Percentiles rank a stretch among this genome's conserved stretches.
phyloP scores from a whole-genome alignment of 805 yeast species.

The Candida loeiensis region DNA sequence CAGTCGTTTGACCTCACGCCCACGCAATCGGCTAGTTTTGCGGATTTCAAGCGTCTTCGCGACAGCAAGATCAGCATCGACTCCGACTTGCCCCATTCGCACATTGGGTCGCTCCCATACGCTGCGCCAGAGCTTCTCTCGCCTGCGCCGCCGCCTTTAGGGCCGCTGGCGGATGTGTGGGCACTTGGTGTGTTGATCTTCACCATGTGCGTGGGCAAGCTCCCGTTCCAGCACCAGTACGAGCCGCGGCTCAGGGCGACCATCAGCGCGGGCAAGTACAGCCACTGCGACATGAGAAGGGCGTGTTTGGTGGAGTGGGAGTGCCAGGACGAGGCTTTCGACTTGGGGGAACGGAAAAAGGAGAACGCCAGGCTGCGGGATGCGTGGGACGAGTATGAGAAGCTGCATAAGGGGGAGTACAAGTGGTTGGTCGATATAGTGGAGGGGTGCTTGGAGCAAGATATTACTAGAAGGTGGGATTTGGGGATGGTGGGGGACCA shows the following conservation, averaged over 20 bases:
- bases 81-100: slow-evolving; percentile 54
- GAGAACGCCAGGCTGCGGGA: slow-evolving; percentile 8
- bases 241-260: slow-evolving; percentile 74
- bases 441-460: slow-evolving; percentile 51
- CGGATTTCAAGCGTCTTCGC: slow-evolving; percentile 9
- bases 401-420: slow-evolving; percentile 17
- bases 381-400: slow-evolving; percentile 18
- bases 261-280: slow-evolving; percentile 66
- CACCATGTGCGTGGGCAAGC: slow-evolving; percentile 65
- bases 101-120: slow-evolving; percentile 87
- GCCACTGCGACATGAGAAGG: slow-evolving; percentile 40
- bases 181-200: slow-evolving; percentile 79
- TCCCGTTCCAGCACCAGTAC: slow-evolving; percentile 83
- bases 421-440: slow-evolving; percentile 36
- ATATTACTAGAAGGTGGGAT: slow-evolving; percentile 50
- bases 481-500: slow-evolving; percentile 23
- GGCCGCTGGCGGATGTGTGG: slow-evolving; percentile 82
- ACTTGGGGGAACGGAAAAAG: slow-evolving; percentile 11
- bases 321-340: slow-evolving; percentile 12
- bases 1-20: slow-evolving; percentile 33
- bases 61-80: slow-evolving; percentile 12
- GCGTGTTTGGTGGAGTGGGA: slow-evolving; percentile 37
- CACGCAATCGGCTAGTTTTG: slow-evolving; percentile 15
- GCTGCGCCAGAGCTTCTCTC: slow-evolving; percentile 83
- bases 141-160: slow-evolving; percentile 58